Evolutionary conservation across 805 yeast genomes (phyloP), one percentile per base, ranked within the genome.

Genomic region (Sugiyamaella mastotermitis): DNA sequence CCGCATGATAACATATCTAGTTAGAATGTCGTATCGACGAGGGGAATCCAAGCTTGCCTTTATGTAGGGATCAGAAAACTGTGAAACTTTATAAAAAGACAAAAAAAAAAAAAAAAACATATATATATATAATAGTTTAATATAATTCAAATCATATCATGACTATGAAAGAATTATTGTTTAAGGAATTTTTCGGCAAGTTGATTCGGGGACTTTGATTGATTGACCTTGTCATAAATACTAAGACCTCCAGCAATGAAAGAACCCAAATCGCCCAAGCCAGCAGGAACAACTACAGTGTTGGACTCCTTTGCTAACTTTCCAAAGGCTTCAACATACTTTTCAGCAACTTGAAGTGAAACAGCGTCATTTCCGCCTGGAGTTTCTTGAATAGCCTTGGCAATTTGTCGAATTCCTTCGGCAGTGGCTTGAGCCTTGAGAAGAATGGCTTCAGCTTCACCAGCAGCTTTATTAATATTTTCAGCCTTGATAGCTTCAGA

Each of bases 291-390:
- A 25, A 84, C 79, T 13, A 85, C 70, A 1, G 92, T 81, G 53
- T 82, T 84, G 22, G 80, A 64, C 58, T 83, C 90, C 65, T 84
- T 83, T 18, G 94, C 94, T 51, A 84, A 67, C 51, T 83, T 78
- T 34, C 82, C 80, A 56, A 85, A 84, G 22, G 90, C 84, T 38
- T 78, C 82, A 44, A 84, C 83, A 57, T 84, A 84, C 55, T 80
- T 82, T 55, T 82, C 88, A 11, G 95, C 94, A 30, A 84, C 78
- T 58, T 80, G 86, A 46, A 85, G 69, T 15, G 80, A 66, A 25
- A 84, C 86, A 7, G 94, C 94, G 33, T 81, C 83, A 40, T 62
- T 62, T 31, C 92, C 88, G 41, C 82, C 81, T 4, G 82, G 78
- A 22, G 84, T 76, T 37, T 71, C 70, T 35, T 69, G 61, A 49